Conservation (phyloP, 192 early-diverging fungal species). For the Endogone sp. region DNA sequence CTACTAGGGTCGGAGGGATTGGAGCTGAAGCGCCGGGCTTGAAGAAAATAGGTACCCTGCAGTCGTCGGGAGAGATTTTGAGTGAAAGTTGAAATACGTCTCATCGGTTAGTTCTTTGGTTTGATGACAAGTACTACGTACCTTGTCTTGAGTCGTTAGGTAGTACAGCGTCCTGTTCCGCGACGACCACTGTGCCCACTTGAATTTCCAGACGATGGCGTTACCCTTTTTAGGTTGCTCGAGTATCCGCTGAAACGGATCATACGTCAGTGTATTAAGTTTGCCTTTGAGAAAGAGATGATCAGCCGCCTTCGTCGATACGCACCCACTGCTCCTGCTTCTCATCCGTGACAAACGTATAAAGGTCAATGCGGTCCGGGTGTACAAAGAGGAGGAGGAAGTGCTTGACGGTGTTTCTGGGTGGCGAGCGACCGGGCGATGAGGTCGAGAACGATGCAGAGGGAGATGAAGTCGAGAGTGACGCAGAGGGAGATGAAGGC, state of each 20-base stretch:
- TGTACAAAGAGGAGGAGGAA: neutral
- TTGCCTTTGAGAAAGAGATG: too few relatives aligned
- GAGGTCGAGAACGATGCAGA: neutral
- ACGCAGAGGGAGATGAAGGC: neutral
- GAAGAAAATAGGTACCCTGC: neutral
- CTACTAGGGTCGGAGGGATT: neutral
- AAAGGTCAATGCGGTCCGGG: neutral
- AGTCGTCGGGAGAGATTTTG: neutral
- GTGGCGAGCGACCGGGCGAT: neutral
- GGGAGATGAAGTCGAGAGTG: neutral
- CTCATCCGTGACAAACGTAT: neutral
- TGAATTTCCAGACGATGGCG: neutral
- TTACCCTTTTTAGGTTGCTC: neutral
- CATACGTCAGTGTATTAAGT: too few relatives aligned
- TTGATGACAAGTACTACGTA: neutral
- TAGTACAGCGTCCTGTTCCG: neutral
- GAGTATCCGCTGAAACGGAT: neutral
- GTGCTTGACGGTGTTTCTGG: neutral
- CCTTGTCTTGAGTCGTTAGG: neutral
- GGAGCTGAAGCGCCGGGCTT: neutral
- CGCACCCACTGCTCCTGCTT: neutral
- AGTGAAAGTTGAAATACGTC: too few relatives aligned
- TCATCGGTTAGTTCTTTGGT: too few relatives aligned
- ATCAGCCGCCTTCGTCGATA: too few relatives aligned
- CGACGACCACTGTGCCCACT: neutral